Base-by-base conservation (phyloP, 768 basidiomycete species). In the Tricholoma terreum region DNA sequence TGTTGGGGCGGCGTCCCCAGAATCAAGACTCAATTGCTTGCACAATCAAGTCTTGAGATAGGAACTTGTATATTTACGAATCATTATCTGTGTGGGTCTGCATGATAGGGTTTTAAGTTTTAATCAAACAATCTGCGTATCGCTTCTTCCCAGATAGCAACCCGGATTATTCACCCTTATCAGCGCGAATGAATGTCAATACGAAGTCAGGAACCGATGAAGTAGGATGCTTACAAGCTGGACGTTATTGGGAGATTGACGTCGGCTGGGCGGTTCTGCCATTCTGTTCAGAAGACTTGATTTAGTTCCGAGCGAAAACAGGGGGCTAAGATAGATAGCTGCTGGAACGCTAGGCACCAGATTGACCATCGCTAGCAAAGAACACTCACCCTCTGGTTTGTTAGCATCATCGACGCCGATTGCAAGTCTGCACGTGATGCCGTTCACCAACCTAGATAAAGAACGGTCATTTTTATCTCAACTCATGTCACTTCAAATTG, bases 371-470 rank as follows among this genome's bases (percentile, higher is more conserved):
- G 15, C 17, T 60, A 21, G 58, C 10, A 24, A 50, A 34, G 21
- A 35, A 60, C 36, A 57, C 72, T 40, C 58, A 83, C 84, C 83
- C 77, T 85, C 85, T 3, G 84, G 84, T 67, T 79, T 69, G 14
- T 68, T 63, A 5, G 80, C 73, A 60, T 83, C 69, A 48, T 80
- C 69, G 35, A 85, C 71, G 3, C 84, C 84, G 64, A 83, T 84
- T 3, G 77, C 84, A n/a, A 85, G 73, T 56, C 85, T 71, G 83
- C 83, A 86, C 30, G 85, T 85, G 43, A 85, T 80, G 24, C 79
- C 80, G 63, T 83, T 83, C 15, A 79, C 80, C 59, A 79, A 55
- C 60, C 82, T 83, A 54, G 33, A 45, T 43, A 55, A 60, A 58
- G 51, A 61, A 55, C 2, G 31, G 24, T 27, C 24, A 27, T 6